These are phyloP conservation scores for Ophiosphaerella korrae DNA, from an alignment of 2,329 filamentous ascomycete species.

Conservation along the genomic window DNA sequence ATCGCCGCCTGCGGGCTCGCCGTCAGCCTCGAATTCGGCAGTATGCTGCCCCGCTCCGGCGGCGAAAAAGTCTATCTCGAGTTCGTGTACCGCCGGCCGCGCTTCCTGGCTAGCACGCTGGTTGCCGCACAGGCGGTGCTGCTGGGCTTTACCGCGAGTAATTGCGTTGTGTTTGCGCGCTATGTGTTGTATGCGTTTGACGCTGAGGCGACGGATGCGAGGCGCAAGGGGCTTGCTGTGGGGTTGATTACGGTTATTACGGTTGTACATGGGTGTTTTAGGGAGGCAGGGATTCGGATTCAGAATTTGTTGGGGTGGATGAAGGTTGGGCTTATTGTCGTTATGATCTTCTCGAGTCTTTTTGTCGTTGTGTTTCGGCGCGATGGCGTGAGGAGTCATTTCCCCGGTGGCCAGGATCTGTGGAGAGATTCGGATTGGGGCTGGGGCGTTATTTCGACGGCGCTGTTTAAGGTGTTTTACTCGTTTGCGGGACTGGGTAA, in stretches of 20 bases:
- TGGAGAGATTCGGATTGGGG: slow-evolving; percentile 72
- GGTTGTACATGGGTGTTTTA: slow-evolving; percentile 46
- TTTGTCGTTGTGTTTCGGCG: slow-evolving; percentile 41
- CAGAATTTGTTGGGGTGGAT: slow-evolving; percentile 50
- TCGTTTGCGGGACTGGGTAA: slow-evolving; percentile 71
- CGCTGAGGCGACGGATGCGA: slow-evolving; percentile 55
- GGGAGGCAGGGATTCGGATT: slow-evolving; percentile 43
- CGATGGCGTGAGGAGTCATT: slow-evolving; percentile 25
- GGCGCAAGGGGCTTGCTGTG: slow-evolving; percentile 59
- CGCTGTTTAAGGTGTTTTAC: slow-evolving; percentile 70
- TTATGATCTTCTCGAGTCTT: slow-evolving; percentile 47
- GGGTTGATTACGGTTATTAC: slow-evolving; percentile 47
- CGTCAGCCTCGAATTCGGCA: slow-evolving; percentile 70
- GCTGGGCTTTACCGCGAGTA: slow-evolving; percentile 70
- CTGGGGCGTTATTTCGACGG: slow-evolving; percentile 69
- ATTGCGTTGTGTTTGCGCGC: slow-evolving; percentile 71
- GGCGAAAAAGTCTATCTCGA: slow-evolving; percentile 73
- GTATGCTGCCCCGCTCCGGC: slow-evolving; percentile 71
- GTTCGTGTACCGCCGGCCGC: slow-evolving; percentile 67
- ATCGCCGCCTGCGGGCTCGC: slow-evolving; percentile 66
- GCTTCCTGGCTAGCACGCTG: slow-evolving; percentile 67
- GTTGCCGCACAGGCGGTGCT: slow-evolving; percentile 68
- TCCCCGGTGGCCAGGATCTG: slow-evolving; percentile 56
- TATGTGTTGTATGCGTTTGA: slow-evolving; percentile 66
- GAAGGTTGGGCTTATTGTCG: slow-evolving; percentile 45